Conservation (phyloP, 768 basidiomycete species). For the Suillus occidentalis region DNA sequence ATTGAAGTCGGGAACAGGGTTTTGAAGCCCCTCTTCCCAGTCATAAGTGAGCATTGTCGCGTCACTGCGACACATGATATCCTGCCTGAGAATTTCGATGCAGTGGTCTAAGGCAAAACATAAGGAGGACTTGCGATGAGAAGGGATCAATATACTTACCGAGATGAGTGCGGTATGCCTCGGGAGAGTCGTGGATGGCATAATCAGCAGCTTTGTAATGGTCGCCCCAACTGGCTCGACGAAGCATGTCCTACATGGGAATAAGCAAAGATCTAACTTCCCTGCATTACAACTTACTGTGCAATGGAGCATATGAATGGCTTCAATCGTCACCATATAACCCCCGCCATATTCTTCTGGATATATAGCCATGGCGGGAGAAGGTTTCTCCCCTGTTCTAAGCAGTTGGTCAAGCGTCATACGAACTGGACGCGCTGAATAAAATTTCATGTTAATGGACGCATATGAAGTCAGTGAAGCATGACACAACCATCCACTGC, state of each 20-base stretch:
- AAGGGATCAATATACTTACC: not conserved
- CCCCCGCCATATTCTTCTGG: not conserved
- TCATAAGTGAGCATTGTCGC: not conserved
- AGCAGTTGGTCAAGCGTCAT: not conserved
- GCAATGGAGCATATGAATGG: not conserved
- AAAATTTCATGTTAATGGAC: not conserved
- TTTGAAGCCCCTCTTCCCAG: not conserved
- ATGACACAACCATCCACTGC: not conserved
- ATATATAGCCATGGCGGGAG: not conserved
- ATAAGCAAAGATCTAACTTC: not conserved
- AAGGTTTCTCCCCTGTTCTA: not conserved
- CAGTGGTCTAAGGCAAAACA: not conserved
- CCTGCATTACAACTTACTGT: not conserved
- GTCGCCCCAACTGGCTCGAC: not conserved
- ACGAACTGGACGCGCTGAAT: not conserved
- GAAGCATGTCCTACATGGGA: not conserved
- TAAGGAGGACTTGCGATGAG: not conserved
- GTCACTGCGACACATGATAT: not conserved
- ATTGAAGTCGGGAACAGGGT: not conserved
- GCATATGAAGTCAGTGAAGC: not conserved
- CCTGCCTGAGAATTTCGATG: not conserved
- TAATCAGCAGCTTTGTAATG: too few relatives aligned
- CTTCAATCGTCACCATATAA: not conserved
- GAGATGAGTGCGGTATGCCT: not conserved
- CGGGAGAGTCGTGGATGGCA: not conserved